phyloP scores from a whole-genome alignment of 1,284 basidiomycete genomes.

The Sporisorium graminicola region DNA sequence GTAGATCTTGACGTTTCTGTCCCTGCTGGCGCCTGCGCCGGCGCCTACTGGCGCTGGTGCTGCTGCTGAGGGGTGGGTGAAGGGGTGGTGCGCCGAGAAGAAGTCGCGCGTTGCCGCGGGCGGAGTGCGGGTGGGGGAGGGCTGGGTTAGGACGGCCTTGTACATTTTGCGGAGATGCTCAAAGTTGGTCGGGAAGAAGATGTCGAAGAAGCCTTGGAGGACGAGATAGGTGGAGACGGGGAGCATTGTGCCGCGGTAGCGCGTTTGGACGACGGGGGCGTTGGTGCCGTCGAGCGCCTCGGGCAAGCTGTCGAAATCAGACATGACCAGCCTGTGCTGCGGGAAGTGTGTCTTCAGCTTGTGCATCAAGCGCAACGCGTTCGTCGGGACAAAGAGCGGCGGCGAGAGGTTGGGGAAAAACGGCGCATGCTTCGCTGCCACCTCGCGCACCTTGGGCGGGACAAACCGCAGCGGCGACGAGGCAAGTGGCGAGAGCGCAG shows the following conservation, averaged over 20 bases:
- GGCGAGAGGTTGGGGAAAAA: conserved; percentile 90
- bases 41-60: too few relatives aligned
- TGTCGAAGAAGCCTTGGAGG: conserved; percentile 96
- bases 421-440: conserved; percentile 52
- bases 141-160: conserved; percentile 6
- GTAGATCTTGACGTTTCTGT: conserved; percentile 25
- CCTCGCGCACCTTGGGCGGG: conserved; percentile 70
- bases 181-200: conserved; percentile 98
- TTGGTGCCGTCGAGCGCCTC: conserved; percentile 86
- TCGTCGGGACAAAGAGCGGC: conserved; percentile 94
- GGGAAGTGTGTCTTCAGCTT: conserved; percentile 88
- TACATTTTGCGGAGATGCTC: conserved; percentile 74
- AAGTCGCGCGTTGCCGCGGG: conserved; percentile 1
- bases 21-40: too few relatives aligned
- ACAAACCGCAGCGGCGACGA: conserved; percentile 75
- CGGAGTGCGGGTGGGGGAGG: too few relatives aligned
- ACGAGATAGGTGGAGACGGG: conserved; percentile 92
- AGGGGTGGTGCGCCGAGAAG: conserved; percentile 14
- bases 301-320: conserved; percentile 90
- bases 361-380: conserved; percentile 85
- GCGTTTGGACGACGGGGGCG: conserved; percentile 96
- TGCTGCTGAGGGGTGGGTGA: too few relatives aligned
- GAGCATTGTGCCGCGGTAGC: conserved; percentile 81
- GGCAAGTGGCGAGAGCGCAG: conserved; percentile 5
- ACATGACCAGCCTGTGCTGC: conserved; percentile 87